Percentiles rank a stretch among this genome's conserved stretches.
Evolutionary conservation across 2,329 filamentous ascomycete genomes (phyloP).

Genomic region (Neoarthrinium moseri): DNA sequence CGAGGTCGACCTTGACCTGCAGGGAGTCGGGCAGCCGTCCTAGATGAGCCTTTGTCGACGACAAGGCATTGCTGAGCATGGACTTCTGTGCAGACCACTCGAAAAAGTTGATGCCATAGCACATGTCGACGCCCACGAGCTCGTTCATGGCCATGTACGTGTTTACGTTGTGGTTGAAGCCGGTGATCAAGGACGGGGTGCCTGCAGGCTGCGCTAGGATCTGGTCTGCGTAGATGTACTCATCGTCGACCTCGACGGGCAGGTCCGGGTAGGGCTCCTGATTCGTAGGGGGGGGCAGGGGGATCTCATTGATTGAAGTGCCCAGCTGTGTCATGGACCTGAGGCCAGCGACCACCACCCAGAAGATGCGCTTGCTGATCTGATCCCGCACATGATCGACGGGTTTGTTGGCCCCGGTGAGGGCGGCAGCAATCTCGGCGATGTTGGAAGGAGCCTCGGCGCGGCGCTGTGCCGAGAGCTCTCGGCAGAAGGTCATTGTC

Average conservation of each 20-base stretch:
- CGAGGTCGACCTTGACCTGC: conserved; percentile 48
- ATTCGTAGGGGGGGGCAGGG: conserved; percentile 74
- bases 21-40: conserved; percentile 69
- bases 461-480: conserved; percentile 63
- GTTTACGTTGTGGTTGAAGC: conserved; percentile 77
- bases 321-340: conserved; percentile 79
- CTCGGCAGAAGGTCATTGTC: conserved; percentile 65
- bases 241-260: conserved; percentile 81
- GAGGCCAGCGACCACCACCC: conserved; percentile 75
- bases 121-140: conserved; percentile 76
- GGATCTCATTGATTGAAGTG: conserved; percentile 66
- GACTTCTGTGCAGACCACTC: conserved; percentile 77
- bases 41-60: conserved; percentile 67
- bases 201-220: conserved; percentile 69
- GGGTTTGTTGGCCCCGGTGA: conserved; percentile 40
- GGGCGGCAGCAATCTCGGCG: conserved; percentile 32
- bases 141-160: conserved; percentile 80
- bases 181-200: conserved; percentile 68
- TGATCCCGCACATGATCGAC: conserved; percentile 73
- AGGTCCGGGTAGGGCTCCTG: conserved; percentile 76
- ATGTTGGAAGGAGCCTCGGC: conserved; percentile 31
- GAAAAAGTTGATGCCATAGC: conserved; percentile 75
- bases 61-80: conserved; percentile 69
- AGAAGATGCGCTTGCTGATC: conserved; percentile 78
- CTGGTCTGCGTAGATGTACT: conserved; percentile 70